A percentile compares a stretch with the other conserved stretches of the same genome.
Conservation (phyloP, 495 filamentous ascomycete genomes). For the Penicillium longicatenatum region DNA sequence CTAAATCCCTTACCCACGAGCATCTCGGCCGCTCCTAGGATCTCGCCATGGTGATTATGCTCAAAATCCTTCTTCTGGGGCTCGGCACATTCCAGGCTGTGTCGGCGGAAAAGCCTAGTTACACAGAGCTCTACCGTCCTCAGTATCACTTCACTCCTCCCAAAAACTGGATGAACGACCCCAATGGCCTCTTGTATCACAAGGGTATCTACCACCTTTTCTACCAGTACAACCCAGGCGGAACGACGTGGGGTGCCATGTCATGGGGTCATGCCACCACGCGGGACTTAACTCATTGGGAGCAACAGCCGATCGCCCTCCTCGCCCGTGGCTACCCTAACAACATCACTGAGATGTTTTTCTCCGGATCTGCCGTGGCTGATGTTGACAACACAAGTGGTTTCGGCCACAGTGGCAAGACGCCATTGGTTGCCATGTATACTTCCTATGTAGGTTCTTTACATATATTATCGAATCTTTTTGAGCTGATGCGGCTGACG, state of each 20-base stretch:
- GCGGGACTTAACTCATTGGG: constrained; percentile 42
- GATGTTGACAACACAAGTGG: constrained; percentile 60
- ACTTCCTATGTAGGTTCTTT: constrained; percentile 45
- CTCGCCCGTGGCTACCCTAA: constrained; percentile 42
- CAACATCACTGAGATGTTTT: constrained; percentile 51
- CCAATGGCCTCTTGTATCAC: constrained; percentile 54
- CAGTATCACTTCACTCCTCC: constrained; percentile 55
- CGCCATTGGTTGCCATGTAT: constrained; percentile 59
- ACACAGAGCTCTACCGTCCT: constrained; percentile 47
- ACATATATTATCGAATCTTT: too few relatives aligned
- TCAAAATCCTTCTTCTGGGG: too few relatives aligned
- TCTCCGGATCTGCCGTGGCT: constrained; percentile 53
- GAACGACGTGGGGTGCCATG: constrained; percentile 37
- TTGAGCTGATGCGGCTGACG: too few relatives aligned
- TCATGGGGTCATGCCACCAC: constrained; percentile 48
- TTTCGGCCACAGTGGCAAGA: constrained; percentile 51
- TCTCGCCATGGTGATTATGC: too few relatives aligned
- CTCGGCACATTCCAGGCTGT: too few relatives aligned
- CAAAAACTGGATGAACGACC: constrained; percentile 60
- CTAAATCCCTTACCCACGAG: too few relatives aligned
- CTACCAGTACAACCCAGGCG: constrained; percentile 45
- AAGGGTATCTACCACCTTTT: constrained; percentile 42
- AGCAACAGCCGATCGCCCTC: constrained; percentile 38
- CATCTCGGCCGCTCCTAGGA: too few relatives aligned
- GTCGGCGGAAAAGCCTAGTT: constrained; percentile 20